These are phyloP conservation scores for Russula sp. DNA, from an alignment of 768 basidiomycete genomes.

Conservation along the genomic window DNA sequence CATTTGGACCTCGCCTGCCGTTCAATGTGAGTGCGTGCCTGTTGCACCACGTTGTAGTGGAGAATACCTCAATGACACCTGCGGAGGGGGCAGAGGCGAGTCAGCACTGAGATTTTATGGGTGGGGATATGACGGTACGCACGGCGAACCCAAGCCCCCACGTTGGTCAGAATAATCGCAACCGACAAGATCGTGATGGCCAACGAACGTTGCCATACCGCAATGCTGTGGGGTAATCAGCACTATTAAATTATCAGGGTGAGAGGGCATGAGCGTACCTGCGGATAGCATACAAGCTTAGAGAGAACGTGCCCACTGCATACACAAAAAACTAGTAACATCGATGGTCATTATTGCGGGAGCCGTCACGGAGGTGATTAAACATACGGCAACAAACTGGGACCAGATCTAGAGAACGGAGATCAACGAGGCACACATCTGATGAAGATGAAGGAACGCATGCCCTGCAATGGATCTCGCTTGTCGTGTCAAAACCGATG, in stretches of 20 bases:
- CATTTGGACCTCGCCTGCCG: neutral
- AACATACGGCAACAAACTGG: constrained; percentile 8
- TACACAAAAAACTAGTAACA: constrained; percentile 14
- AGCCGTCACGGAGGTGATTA: neutral
- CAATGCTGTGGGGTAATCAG: constrained; percentile 8
- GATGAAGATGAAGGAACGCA: neutral
- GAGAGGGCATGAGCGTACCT: neutral
- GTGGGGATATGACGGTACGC: neutral
- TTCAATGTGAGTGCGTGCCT: neutral
- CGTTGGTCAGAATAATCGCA: neutral
- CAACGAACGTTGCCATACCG: constrained; percentile 15
- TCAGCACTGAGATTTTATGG: neutral
- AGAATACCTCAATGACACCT: constrained; percentile 1
- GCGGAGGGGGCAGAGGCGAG: neutral
- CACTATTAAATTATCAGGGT: neutral
- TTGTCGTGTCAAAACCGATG: constrained; percentile 11
- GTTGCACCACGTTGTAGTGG: neutral
- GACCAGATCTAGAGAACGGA: constrained; percentile 1
- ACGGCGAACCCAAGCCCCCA: constrained; percentile 18
- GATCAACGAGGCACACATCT: neutral
- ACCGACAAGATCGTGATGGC: neutral
- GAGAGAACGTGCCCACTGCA: constrained; percentile 4
- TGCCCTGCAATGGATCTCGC: constrained; percentile 12
- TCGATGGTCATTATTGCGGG: neutral
- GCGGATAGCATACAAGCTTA: constrained; percentile 19